Conservation (phyloP, 768 basidiomycete species). For the Boletus sp. region DNA sequence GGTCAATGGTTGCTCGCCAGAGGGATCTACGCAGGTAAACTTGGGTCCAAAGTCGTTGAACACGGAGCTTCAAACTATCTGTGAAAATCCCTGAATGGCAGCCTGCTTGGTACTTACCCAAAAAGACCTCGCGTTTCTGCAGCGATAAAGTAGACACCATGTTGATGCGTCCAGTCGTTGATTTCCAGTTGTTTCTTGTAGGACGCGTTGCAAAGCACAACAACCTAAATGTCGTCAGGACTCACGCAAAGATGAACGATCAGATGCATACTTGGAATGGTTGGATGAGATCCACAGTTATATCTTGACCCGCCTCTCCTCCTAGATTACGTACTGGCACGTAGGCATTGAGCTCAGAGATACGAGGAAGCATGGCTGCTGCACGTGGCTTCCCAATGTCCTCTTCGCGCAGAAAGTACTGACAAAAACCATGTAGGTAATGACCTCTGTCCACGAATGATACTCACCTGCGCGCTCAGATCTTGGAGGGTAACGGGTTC, state of each 20-base stretch:
- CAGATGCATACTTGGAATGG: conserved; percentile 75
- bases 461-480: conserved; percentile 81
- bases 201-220: conserved; percentile 80
- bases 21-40: conserved; percentile 96
- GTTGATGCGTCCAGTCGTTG: conserved; percentile 89
- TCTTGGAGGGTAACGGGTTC: conserved; percentile 85
- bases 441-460: background rate
- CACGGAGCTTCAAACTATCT: conserved; percentile 54
- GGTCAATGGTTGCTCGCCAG: conserved; percentile 89
- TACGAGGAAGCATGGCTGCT: conserved; percentile 77
- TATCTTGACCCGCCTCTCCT: conserved; percentile 70
- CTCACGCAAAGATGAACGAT: background rate
- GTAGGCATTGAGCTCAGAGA: conserved; percentile 94
- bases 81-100: background rate
- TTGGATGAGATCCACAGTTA: conserved; percentile 76
- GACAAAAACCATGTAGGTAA: conserved; percentile 10
- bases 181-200: conserved; percentile 87
- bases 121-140: conserved; percentile 93
- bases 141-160: conserved; percentile 87
- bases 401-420: conserved; percentile 91
- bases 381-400: conserved; percentile 90
- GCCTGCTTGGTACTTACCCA: conserved; percentile 52
- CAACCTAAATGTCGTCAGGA: conserved; percentile 50
- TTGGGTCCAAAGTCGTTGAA: conserved; percentile 97
- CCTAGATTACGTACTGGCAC: conserved; percentile 90